phyloP scores from a whole-genome alignment of 2,329 filamentous ascomycete genomes.

The Pezicula radicicola region DNA sequence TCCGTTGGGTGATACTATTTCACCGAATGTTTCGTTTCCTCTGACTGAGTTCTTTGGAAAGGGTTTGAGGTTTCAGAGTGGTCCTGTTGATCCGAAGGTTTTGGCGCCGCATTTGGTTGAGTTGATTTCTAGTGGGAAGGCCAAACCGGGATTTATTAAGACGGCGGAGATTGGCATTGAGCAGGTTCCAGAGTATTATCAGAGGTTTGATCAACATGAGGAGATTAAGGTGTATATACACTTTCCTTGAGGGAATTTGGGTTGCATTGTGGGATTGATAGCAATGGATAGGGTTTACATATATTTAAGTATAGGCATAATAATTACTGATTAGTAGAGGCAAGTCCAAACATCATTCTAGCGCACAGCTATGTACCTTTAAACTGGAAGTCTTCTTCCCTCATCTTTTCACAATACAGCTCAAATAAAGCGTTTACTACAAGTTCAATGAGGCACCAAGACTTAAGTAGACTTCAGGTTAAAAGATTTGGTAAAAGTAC shows the following conservation, averaged over 20 bases:
- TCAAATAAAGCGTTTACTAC: no score
- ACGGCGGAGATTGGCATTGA: not conserved
- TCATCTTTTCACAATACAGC: no score
- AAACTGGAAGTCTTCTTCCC: no score
- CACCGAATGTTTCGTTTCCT: not conserved
- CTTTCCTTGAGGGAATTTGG: not conserved
- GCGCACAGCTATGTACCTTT: no score
- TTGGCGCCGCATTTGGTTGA: not conserved
- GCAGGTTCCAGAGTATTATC: constrained; percentile 1
- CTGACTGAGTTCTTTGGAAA: not conserved
- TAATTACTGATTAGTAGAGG: no score
- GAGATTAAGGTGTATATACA: constrained; percentile 1
- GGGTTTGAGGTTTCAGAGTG: not conserved
- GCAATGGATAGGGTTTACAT: no score
- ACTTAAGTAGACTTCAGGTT: no score
- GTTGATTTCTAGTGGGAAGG: not conserved
- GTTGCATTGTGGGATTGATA: no score
- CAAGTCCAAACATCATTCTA: no score
- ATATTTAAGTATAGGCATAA: no score
- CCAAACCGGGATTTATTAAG: not conserved
- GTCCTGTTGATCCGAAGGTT: constrained; percentile 1
- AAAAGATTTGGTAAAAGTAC: no score
- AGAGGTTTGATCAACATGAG: not conserved
- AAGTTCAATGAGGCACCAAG: no score
- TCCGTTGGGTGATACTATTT: not conserved